Evolutionary conservation across 169 alveolate genomes (phyloP), one percentile per base, ranked within the genome.

Genomic region (Eimeria maxima): DNA sequence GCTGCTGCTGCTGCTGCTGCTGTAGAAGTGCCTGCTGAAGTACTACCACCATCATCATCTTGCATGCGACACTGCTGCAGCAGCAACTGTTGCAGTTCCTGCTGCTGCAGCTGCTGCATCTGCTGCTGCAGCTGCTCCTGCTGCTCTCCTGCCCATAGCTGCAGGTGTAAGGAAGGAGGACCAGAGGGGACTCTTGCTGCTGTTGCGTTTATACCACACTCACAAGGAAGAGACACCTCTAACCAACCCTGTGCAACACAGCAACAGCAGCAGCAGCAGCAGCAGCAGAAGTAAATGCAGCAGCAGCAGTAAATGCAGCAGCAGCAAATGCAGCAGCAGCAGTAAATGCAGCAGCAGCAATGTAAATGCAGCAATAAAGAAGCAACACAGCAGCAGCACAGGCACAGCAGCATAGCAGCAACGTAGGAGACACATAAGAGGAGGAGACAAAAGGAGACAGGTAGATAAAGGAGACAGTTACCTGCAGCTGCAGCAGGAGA

Each of bases 121-220:
- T 53, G 13, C 60, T 53, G 60, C 60, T 53, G 60, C 60, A 53
- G 60, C 60, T 53, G 6, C 60, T 53, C 18, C 60, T 53, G 60
- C 60, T 78, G 89, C 89, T 78, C 65, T 14, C 67, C 89, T 10
- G 45, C 65, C 89, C 89, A 78, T 27, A 78, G 50, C 44, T 42
- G 57, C 65, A 78, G 22, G 65, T 78, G 89, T 22, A 78, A 6
- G 6, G 89, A 78, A 13, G 89, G 89, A 14, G 89, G 11, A 22
- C 89, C 89, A 3, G 89, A 60, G 24, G 89, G 89, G 55, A 78
- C 67, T 42, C 89, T 33, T 47, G 89, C 60, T 24, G 89, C 89
- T 42, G 89, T 78, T 27, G 89, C 67, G 27, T 13, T 18, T 22
- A 78, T 7, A 1, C 89, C 89, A 14, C 89, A 33, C 24, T 78